phyloP scores from a whole-genome alignment of 345 rosid species.

The Eucalyptus cladocalyx region DNA sequence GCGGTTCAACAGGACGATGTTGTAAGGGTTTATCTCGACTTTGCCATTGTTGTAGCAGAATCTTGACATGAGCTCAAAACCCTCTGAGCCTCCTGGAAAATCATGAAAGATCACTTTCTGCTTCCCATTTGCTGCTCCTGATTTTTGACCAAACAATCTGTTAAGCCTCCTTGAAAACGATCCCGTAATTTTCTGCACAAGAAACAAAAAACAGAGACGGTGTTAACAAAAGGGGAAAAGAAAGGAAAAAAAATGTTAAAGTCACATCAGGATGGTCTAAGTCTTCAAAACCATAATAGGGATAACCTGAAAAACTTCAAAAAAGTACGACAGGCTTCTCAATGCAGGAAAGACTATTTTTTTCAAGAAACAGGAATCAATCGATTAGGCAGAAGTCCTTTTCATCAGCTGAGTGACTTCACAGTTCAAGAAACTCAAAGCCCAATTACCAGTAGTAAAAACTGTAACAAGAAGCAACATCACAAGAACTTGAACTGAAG shows the following conservation, averaged over 20 bases:
- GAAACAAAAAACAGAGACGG: background rate
- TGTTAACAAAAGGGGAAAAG: background rate
- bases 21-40: constrained; percentile 14
- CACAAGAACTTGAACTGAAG: background rate
- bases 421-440: background rate
- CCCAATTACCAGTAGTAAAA: background rate
- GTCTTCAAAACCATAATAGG: background rate
- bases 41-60: constrained; percentile 33
- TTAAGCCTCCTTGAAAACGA: constrained; percentile 23
- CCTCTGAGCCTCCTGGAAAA: constrained; percentile 42
- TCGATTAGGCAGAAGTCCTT: background rate
- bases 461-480: background rate
- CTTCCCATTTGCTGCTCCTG: background rate
- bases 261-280: background rate
- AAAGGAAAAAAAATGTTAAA: background rate
- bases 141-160: constrained; percentile 6
- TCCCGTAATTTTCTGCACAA: constrained; percentile 17
- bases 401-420: background rate
- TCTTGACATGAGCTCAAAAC: constrained; percentile 46
- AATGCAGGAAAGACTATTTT: background rate
- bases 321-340: background rate
- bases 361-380: background rate
- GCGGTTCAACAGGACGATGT: constrained; percentile 14
- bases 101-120: constrained; percentile 31
- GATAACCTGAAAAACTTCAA: background rate